These are phyloP conservation scores for Sugiyamaella qingdaonensis DNA, from an alignment of 805 yeast genomes.

Conservation along the genomic window DNA sequence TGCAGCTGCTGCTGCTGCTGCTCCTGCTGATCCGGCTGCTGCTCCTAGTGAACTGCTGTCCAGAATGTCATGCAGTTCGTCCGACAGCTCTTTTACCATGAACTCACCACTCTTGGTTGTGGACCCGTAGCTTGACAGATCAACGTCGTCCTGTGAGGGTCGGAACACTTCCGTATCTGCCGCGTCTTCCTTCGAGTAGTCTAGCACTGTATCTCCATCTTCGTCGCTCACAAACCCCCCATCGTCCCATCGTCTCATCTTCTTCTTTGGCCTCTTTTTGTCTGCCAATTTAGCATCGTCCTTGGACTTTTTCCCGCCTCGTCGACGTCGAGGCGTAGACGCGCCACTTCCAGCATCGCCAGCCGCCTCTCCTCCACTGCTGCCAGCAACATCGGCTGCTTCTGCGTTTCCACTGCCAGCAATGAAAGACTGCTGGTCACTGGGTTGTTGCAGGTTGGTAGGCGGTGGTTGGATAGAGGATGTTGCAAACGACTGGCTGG, in stretches of 20 bases:
- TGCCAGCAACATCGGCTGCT: too few species aligned
- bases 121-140: constrained; percentile 37
- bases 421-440: neutral
- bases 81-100: constrained; percentile 58
- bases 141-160: constrained; percentile 20
- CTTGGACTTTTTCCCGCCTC: constrained; percentile 3
- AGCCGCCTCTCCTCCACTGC: neutral
- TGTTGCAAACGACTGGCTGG: neutral
- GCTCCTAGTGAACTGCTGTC: constrained; percentile 18
- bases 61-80: constrained; percentile 44
- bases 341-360: constrained; percentile 5
- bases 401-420: too few species aligned
- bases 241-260: constrained; percentile 60
- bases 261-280: constrained; percentile 34
- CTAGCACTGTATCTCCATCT: constrained; percentile 43
- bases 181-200: constrained; percentile 45
- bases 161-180: constrained; percentile 21
- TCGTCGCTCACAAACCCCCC: constrained; percentile 54
- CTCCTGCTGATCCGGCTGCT: neutral
- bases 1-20: neutral
- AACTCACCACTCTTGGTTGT: constrained; percentile 53
- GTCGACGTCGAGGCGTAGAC: neutral
- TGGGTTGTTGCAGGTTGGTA: neutral
- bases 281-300: constrained; percentile 12
- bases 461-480: neutral